Percentiles rank a stretch among this genome's conserved stretches.
These are phyloP conservation scores for Penicillium salamii DNA, from an alignment of 495 filamentous ascomycete species.

Conservation along the genomic window DNA sequence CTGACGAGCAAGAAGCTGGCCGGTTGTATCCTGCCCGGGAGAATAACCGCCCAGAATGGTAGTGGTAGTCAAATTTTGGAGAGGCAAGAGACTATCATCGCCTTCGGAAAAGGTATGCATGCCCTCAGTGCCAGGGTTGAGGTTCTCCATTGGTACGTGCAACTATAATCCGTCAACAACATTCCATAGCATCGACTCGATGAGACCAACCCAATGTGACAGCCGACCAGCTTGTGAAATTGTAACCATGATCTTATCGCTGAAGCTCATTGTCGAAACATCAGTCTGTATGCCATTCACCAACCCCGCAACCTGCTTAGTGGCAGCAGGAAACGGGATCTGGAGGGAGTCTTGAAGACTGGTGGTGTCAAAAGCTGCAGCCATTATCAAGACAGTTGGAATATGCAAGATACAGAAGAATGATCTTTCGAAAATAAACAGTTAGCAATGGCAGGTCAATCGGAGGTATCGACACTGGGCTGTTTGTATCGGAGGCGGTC, in stretches of 20 bases:
- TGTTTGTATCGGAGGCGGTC: constrained; percentile 12
- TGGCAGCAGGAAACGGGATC: constrained; percentile 72
- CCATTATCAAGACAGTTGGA: constrained; percentile 24
- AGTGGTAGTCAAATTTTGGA: constrained; percentile 77
- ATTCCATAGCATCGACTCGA: neutral
- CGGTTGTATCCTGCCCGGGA: constrained; percentile 74
- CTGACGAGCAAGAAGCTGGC: constrained; percentile 84
- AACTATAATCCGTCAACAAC: constrained; percentile 54
- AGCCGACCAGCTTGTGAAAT: constrained; percentile 82
- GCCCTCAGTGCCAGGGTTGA: constrained; percentile 55
- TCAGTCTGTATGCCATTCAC: constrained; percentile 70
- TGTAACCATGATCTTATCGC: constrained; percentile 90
- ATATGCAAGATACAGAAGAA: neutral
- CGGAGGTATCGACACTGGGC: neutral
- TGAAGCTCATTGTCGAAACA: constrained; percentile 68
- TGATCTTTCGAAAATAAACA: neutral
- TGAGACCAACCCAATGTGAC: constrained; percentile 77
- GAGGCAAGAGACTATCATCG: constrained; percentile 67
- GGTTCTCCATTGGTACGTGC: constrained; percentile 77
- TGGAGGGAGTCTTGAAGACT: constrained; percentile 33
- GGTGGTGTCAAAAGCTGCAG: constrained; percentile 24
- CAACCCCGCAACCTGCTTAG: constrained; percentile 60
- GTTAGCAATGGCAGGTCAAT: neutral
- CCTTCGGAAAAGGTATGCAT: constrained; percentile 43
- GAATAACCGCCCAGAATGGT: constrained; percentile 84